A percentile compares a stretch with the other conserved stretches of the same genome.
These are phyloP conservation scores for Sordariomycetes sp. DNA, from an alignment of 2,329 filamentous ascomycete genomes.

Conservation along the genomic window DNA sequence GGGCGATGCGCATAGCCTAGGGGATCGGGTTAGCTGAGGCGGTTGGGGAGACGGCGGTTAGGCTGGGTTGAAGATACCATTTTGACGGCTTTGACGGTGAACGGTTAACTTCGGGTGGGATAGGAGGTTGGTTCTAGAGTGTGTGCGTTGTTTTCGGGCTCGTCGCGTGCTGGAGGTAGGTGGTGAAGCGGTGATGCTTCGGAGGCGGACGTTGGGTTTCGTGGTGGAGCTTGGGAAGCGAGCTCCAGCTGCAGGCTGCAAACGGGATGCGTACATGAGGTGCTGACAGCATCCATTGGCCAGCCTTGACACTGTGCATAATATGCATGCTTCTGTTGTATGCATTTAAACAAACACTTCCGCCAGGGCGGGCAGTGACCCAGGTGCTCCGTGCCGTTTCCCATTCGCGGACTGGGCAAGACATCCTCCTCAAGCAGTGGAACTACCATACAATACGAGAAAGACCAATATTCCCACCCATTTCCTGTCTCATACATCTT, in stretches of 20 bases:
- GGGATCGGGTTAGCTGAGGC: constrained; percentile 10
- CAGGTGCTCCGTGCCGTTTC: too few species aligned
- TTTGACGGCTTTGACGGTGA: background rate
- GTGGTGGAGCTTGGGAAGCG: background rate
- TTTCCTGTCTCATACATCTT: background rate
- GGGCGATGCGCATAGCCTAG: constrained; percentile 84
- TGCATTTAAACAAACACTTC: background rate
- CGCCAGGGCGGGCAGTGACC: too few species aligned
- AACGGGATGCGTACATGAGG: constrained; percentile 6
- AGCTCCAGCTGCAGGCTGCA: constrained; percentile 4
- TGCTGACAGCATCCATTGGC: background rate
- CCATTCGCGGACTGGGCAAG: too few species aligned
- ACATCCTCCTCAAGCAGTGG: too few species aligned
- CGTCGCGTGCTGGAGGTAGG: background rate
- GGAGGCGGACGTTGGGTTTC: background rate
- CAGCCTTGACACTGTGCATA: background rate
- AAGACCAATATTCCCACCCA: too few species aligned
- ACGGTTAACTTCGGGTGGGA: background rate
- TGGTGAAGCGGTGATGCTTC: background rate
- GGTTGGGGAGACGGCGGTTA: constrained; percentile 3
- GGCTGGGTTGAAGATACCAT: background rate
- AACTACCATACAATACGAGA: too few species aligned
- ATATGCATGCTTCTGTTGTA: background rate
- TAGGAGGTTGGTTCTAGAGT: background rate
- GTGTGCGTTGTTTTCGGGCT: background rate